A percentile compares a stretch with the other conserved stretches of the same genome.
These are phyloP conservation scores for Leccinum subgranulosum DNA, from an alignment of 768 basidiomycete genomes.

Conservation along the genomic window DNA sequence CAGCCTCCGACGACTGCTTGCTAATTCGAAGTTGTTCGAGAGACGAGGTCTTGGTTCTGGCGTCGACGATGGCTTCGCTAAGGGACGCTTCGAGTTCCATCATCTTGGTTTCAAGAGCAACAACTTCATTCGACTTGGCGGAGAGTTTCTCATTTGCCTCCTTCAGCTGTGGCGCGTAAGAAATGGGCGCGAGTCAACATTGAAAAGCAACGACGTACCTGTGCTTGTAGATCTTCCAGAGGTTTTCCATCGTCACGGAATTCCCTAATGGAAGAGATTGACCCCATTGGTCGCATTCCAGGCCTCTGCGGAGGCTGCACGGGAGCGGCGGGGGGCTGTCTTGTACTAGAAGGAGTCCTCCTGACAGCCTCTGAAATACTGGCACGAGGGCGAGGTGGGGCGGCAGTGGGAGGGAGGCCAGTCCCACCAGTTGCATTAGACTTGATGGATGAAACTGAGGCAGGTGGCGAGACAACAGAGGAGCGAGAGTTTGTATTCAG, in stretches of 20 bases:
- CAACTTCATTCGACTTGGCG: conserved; percentile 48
- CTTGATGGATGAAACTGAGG: conserved; percentile 47
- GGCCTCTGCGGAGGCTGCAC: conserved; percentile 34
- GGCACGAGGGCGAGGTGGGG: conserved; percentile 55
- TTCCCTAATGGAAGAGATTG: conserved; percentile 75
- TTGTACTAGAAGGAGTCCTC: conserved; percentile 43
- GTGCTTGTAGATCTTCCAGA: conserved; percentile 54
- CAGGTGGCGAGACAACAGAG: conserved; percentile 56
- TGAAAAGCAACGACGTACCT: conserved; percentile 38
- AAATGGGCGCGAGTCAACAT: background rate
- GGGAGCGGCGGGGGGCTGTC: conserved; percentile 27
- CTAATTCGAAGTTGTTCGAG: conserved; percentile 48
- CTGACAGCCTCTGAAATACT: conserved; percentile 64
- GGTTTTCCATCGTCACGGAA: conserved; percentile 59
- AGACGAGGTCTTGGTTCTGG: conserved; percentile 42
- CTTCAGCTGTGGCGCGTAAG: conserved; percentile 45
- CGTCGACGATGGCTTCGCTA: conserved; percentile 43
- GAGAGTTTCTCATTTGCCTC: conserved; percentile 53
- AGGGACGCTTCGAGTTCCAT: conserved; percentile 49
- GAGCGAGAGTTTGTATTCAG: conserved; percentile 37
- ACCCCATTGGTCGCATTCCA: conserved; percentile 47
- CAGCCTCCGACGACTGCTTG: conserved; percentile 46
- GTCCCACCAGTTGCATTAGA: conserved; percentile 33
- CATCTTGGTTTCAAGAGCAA: conserved; percentile 53
- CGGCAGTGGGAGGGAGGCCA: conserved; percentile 21